Percentiles rank a stretch among this genome's conserved stretches.
Conservation (phyloP, 2,329 filamentous ascomycete genomes). For the Hypomyces rosellus region DNA sequence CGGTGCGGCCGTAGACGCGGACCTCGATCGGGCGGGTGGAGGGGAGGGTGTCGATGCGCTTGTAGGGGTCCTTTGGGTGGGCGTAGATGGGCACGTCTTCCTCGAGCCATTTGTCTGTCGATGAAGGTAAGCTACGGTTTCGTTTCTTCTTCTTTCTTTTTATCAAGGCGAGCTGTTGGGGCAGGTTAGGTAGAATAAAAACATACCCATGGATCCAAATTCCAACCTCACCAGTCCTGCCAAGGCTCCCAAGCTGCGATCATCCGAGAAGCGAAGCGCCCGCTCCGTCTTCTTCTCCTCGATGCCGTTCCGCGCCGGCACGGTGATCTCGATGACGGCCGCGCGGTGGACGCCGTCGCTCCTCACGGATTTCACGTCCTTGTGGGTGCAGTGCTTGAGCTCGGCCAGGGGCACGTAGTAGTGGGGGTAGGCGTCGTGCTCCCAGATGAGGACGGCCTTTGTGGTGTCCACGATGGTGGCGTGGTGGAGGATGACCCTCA, state of each 20-base stretch:
- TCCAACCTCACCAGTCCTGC: constrained; percentile 29
- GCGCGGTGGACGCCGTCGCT: constrained; percentile 20
- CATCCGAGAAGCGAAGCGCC: constrained; percentile 33
- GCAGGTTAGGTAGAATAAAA: background rate
- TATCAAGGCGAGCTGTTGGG: too few relatives aligned
- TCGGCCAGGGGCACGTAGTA: constrained; percentile 33
- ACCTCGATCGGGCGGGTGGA: constrained; percentile 49
- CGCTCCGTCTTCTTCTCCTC: constrained; percentile 24
- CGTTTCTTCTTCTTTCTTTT: too few relatives aligned
- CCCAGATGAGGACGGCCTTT: constrained; percentile 34
- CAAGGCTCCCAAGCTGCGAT: constrained; percentile 28
- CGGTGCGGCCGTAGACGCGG: constrained; percentile 36
- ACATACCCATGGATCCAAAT: constrained; percentile 28
- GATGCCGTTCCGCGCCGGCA: constrained; percentile 20
- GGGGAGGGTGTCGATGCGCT: constrained; percentile 54
- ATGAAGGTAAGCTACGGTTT: too few relatives aligned
- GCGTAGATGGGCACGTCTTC: constrained; percentile 54
- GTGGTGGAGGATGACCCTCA: constrained; percentile 29
- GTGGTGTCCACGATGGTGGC: constrained; percentile 32
- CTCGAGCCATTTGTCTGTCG: constrained; percentile 38
- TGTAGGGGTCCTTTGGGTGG: constrained; percentile 63
- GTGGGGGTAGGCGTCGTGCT: constrained; percentile 43
- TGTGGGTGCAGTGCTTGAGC: constrained; percentile 22
- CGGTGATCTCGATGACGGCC: constrained; percentile 25
- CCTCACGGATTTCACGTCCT: constrained; percentile 21